Base-by-base conservation (phyloP, 176 grass and related monocot genomes). In the Carex cristatella region DNA sequence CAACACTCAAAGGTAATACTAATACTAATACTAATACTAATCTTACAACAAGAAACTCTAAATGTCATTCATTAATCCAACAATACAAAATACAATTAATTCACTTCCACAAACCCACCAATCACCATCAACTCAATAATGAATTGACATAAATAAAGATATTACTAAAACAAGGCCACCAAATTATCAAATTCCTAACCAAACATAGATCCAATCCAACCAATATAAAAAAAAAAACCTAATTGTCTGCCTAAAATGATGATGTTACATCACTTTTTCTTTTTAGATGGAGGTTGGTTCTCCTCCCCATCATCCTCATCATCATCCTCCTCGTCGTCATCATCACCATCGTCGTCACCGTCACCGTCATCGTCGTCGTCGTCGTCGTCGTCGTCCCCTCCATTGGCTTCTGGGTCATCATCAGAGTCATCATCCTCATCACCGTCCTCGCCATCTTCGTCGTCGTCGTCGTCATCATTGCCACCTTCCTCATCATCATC, bases 201-300 rank as follows among this genome's bases (percentile, higher is more conserved):
- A 85, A 80, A 79, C 71, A 88, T 86, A 82, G 87, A 86, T 87
- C 88, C 83, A 86, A 58, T 87, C 88, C 83, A 86, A 58, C 62
- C 62, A 79, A 86, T 88, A 4, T 51, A 51, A 2, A 5, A 89
- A 63, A 57, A 5, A 89, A 63, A 87, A 61, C 30, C 79, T 83
- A 79, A 68, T 68, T 7, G n/a, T 61, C 70, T 53, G 30, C 10
- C 33, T 63, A 70, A 10, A 46, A 8, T 46, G 44, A 46, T 46
- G 49, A 33, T 4, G 33, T 4, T 40, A 84, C 48, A 81, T 97
- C 92, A 97, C 81, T 97, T 97, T 81, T 91, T 92, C 90, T 97
- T 97, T 92, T 94, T 94, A 66, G 88, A 77, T 5, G 94, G 94
- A 0, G 83, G 92, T 84, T 97, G 90, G 11, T 92, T 89, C 49